Evolutionary conservation across 805 yeast genomes (phyloP).

Genomic region (Candida stauntonica): DNA sequence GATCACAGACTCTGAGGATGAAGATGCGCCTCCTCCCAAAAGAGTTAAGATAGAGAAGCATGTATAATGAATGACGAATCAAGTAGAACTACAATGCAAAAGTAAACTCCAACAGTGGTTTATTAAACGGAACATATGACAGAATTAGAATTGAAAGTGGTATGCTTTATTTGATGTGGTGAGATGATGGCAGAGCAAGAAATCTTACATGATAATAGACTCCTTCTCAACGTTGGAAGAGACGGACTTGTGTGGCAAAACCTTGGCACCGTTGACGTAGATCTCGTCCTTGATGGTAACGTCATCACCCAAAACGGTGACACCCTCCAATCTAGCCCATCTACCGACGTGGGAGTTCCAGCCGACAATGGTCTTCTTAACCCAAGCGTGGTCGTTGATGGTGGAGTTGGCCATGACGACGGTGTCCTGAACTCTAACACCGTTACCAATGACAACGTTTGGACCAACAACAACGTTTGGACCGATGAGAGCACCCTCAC

Average conservation of each 20-base stretch:
- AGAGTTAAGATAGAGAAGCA: constrained; percentile 1
- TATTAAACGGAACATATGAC: no score
- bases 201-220: constrained; percentile 87
- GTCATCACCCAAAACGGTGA: constrained; percentile 97
- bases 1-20: not conserved
- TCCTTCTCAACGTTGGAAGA: constrained; percentile 96
- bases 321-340: constrained; percentile 99
- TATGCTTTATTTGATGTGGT: not conserved
- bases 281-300: constrained; percentile 97
- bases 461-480: constrained; percentile 98
- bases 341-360: constrained; percentile 98
- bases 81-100: not conserved
- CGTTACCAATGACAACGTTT: constrained; percentile 91
- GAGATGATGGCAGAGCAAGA: constrained; percentile 1
- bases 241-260: constrained; percentile 96
- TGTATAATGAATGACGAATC: not conserved
- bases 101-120: constrained; percentile 2
- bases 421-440: constrained; percentile 96
- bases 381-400: constrained; percentile 96
- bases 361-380: constrained; percentile 96
- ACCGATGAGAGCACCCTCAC: constrained; percentile 91
- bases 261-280: constrained; percentile 99
- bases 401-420: constrained; percentile 88
- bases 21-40: not conserved
- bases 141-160: constrained; percentile 7